A percentile compares a stretch with the other conserved stretches of the same genome.
Conservation (phyloP, 2,329 filamentous ascomycete species). For the Ascosphaera acerosa region DNA sequence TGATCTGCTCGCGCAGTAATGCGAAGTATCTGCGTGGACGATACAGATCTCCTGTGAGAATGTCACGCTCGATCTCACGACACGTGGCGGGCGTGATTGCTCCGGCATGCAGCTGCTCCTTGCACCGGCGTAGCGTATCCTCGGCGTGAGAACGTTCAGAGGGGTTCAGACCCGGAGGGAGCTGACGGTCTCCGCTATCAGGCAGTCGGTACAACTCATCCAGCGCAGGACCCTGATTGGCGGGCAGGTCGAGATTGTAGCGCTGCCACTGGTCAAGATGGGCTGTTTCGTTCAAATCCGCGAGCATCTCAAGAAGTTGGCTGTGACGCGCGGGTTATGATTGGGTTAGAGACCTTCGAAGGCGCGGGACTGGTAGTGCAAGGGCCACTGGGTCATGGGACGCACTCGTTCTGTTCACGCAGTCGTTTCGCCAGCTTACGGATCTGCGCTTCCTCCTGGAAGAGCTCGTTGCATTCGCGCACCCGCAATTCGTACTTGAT, state of each 20-base stretch:
- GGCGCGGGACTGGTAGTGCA: background rate
- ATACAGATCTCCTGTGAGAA: background rate
- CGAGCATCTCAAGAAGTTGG: constrained; percentile 63
- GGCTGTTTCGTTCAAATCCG: constrained; percentile 66
- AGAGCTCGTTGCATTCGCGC: constrained; percentile 36
- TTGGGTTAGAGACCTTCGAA: background rate
- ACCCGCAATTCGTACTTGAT: constrained; percentile 58
- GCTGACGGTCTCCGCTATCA: background rate
- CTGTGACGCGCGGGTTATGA: constrained; percentile 24
- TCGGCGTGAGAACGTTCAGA: background rate
- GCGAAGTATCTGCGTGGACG: background rate
- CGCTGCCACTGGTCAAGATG: constrained; percentile 53
- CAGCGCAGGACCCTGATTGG: constrained; percentile 16
- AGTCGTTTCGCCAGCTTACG: constrained; percentile 58
- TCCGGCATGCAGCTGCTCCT: constrained; percentile 13
- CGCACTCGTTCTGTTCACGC: constrained; percentile 79
- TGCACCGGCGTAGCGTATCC: constrained; percentile 3
- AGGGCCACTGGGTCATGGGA: constrained; percentile 1
- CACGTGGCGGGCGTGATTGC: constrained; percentile 14
- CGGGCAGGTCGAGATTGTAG: constrained; percentile 36
- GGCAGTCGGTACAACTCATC: background rate
- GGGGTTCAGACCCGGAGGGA: background rate
- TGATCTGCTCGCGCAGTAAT: background rate
- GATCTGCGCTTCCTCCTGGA: constrained; percentile 59
- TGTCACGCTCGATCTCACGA: constrained; percentile 14